Conservation (phyloP, 2,329 filamentous ascomycete species). For the Phialocephala sp. region DNA sequence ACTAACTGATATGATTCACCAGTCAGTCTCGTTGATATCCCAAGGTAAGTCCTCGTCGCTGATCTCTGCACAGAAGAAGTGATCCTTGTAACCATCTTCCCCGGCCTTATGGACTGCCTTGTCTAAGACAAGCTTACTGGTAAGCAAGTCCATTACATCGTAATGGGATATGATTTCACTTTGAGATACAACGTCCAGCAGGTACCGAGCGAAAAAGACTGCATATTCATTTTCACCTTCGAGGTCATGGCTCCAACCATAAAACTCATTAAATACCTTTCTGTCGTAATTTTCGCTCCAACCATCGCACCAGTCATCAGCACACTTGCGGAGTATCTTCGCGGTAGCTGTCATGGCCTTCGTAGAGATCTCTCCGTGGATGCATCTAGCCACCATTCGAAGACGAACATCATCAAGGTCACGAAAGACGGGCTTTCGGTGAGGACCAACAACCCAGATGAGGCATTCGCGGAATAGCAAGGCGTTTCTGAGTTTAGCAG, state of each 20-base stretch:
- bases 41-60: neutral
- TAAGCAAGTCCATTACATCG: neutral
- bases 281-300: no score
- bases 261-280: no score
- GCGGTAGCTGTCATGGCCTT: no score
- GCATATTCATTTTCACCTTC: no score
- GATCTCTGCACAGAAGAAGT: neutral
- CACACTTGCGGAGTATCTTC: no score
- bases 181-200: no score
- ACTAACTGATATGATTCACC: no score
- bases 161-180: no score
- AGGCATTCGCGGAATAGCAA: neutral
- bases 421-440: neutral
- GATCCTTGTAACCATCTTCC: neutral
- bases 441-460: neutral
- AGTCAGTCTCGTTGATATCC: conserved; percentile 3
- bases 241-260: no score
- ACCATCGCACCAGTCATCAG: no score
- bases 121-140: neutral
- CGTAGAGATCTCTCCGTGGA: neutral
- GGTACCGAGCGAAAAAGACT: no score
- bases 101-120: neutral
- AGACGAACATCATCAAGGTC: no score
- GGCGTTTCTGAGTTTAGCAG: neutral
- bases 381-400: neutral